A percentile compares a stretch with the other conserved stretches of the same genome.
Evolutionary conservation across 2,329 filamentous ascomycete genomes (phyloP).

Genomic region (Ophiocordyceps sinensis): DNA sequence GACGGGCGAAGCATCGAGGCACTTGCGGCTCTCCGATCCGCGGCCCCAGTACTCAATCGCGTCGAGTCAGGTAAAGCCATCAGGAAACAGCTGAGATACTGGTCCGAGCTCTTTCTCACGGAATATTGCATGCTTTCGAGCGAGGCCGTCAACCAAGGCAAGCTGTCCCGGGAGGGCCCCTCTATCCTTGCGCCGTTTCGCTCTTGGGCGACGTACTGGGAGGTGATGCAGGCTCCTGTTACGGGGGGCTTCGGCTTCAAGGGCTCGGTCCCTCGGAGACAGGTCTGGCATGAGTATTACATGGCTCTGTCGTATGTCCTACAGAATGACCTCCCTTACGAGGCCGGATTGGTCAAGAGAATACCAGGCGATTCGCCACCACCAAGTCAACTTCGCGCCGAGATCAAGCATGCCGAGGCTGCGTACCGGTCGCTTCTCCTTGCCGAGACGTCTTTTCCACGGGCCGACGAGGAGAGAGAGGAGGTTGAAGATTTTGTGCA

Average conservation of each 20-base stretch:
- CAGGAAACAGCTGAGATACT: slow-evolving; percentile 55
- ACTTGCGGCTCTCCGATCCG: slow-evolving; percentile 49
- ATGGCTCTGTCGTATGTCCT: slow-evolving; percentile 62
- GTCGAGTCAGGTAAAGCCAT: slow-evolving; percentile 36
- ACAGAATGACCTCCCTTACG: slow-evolving; percentile 48
- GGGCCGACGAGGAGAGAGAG: slow-evolving; percentile 61
- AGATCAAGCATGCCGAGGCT: slow-evolving; percentile 65
- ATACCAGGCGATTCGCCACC: slow-evolving; percentile 34
- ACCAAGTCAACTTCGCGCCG: slow-evolving; percentile 52
- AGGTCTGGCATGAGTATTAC: slow-evolving; percentile 81
- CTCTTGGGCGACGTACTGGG: slow-evolving; percentile 59
- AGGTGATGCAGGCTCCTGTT: slow-evolving; percentile 29
- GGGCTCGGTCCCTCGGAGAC: slow-evolving; percentile 44
- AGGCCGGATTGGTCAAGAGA: slow-evolving; percentile 27
- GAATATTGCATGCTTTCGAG: slow-evolving; percentile 59
- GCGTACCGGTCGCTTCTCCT: slow-evolving; percentile 70
- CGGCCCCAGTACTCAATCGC: slow-evolving; percentile 46
- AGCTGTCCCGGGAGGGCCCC: slow-evolving; percentile 34
- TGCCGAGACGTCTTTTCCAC: slow-evolving; percentile 68
- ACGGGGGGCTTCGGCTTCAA: slow-evolving; percentile 43
- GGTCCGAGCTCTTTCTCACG: slow-evolving; percentile 65
- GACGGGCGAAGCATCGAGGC: slow-evolving; percentile 40
- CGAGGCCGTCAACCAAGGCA: slow-evolving; percentile 37
- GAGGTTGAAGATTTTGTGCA: slow-evolving; percentile 75
- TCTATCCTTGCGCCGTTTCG: slow-evolving; percentile 44